phyloP scores from a whole-genome alignment of 2,329 filamentous ascomycete genomes.

The Knoxdaviesia capensis region DNA sequence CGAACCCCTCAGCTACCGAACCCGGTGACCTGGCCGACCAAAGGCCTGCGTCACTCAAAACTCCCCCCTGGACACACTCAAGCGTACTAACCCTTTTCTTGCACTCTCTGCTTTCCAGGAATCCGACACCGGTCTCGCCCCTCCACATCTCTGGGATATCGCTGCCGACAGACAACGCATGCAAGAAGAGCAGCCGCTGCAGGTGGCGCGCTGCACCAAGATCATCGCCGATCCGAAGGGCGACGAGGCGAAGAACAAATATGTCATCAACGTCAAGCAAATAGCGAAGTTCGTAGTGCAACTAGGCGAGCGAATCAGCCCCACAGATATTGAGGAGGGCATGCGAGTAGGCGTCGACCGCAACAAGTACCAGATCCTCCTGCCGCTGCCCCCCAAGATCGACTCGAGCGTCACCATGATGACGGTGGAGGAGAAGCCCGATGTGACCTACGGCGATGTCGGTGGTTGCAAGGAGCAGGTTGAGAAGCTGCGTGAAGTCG shows the following conservation, averaged over 20 bases:
- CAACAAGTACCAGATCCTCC: conserved; percentile 97
- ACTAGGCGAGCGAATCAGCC: conserved; percentile 86
- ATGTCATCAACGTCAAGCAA: conserved; percentile 99
- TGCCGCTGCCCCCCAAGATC: conserved; percentile 93
- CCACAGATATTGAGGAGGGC: conserved; percentile 97
- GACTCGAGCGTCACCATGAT: conserved; percentile 99
- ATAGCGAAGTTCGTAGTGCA: conserved; percentile 99
- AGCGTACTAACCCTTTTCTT: background rate
- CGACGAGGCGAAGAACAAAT: conserved; percentile 97
- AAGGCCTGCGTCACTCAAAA: background rate
- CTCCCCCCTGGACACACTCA: background rate
- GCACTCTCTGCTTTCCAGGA: conserved; percentile 33
- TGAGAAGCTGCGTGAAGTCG: conserved; percentile 94
- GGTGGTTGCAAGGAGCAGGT: conserved; percentile 99
- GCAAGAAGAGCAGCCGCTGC: conserved; percentile 92
- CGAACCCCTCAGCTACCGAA: background rate
- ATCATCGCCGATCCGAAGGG: conserved; percentile 89
- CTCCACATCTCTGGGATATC: conserved; percentile 97
- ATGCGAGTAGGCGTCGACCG: conserved; percentile 97
- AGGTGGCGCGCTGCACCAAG: conserved; percentile 96
- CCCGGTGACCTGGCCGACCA: conserved; percentile 6
- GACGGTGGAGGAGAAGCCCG: conserved; percentile 98
- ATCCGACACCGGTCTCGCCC: conserved; percentile 94
- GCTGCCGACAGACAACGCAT: conserved; percentile 96
- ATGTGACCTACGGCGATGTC: conserved; percentile 96